Base-by-base conservation (phyloP, 257 asterid genomes). In the Ligustrum vulgare region DNA sequence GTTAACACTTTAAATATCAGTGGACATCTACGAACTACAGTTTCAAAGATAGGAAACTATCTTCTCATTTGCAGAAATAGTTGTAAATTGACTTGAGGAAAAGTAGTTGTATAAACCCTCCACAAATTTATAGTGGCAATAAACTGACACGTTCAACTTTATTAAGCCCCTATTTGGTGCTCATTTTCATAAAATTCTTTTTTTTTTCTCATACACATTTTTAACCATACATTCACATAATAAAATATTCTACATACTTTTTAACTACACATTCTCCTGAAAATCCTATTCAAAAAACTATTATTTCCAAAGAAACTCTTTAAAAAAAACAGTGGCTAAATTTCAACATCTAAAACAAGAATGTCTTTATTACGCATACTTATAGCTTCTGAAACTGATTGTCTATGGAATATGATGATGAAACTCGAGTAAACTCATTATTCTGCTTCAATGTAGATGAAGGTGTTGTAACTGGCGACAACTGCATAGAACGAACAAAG, bases 381-480 rank as follows among this genome's bases (percentile, higher is more conserved):
- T 73, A 85, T 85, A 81, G 81, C 78, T 81, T 83, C 70, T 81
- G 86, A 73, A 83, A 81, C 79, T 78, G 83, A 67, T 63, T 13
- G 66, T 81, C 85, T 11, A 78, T 25, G 54, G 87, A 81, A 81
- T 78, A 54, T 34, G 82, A 49, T 39, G 83, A 73, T 37, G 77
- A 56, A 75, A 75, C 72, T 76, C 32, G 82, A 79, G 74, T 65
- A 69, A 32, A 63, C 15, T 78, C 77, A 36, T 71, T 74, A 33
- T 31, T 77, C 71, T 74, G 80, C 41, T 81, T 75, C 80, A 75
- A 36, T 16, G 82, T 70, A 80, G 82, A 56, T 67, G 58, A 58
- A 68, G 78, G 56, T n/a, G 75, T 69, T 11, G 68, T 72, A 72
- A 73, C 71, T 67, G 54, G 65, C 36, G 69, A 75, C 67, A 81